Evolutionary conservation across 371 early-diverging fungal species (phyloP).

Genomic region (Mortierella sp.): DNA sequence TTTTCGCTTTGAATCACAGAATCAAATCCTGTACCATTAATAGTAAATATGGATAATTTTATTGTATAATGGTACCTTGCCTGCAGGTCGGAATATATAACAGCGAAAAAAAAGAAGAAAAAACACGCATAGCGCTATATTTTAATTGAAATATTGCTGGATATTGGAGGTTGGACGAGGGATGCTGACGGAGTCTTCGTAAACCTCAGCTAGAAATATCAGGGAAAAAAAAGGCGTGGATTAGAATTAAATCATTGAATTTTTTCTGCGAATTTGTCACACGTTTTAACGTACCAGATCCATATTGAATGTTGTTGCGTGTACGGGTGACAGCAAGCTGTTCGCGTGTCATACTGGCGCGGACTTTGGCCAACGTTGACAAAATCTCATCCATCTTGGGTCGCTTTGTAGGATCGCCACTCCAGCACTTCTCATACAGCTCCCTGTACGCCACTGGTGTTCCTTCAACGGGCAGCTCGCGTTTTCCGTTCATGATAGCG

Average conservation of each 20-base stretch:
- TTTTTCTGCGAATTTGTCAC: background rate
- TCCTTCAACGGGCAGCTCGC: slow-evolving; percentile 44
- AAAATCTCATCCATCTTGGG: slow-evolving; percentile 38
- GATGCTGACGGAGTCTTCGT: slow-evolving; percentile 29
- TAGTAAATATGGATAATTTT: no score
- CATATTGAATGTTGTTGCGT: slow-evolving; percentile 14
- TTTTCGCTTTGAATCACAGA: no score
- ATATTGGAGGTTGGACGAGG: slow-evolving; percentile 39
- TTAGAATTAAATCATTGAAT: background rate
- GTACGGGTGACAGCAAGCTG: slow-evolving; percentile 23
- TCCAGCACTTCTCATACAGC: slow-evolving; percentile 57
- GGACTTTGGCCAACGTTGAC: slow-evolving; percentile 22
- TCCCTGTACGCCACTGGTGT: slow-evolving; percentile 43
- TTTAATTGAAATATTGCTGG: slow-evolving; percentile 36
- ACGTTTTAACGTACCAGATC: slow-evolving; percentile 23
- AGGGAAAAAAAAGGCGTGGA: background rate
- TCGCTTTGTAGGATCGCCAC: slow-evolving; percentile 34
- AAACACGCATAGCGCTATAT: no score
- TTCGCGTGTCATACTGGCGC: slow-evolving; percentile 31
- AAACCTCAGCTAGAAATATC: slow-evolving; percentile 10
- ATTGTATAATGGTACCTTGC: no score
- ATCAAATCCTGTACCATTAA: no score
- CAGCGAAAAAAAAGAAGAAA: no score
- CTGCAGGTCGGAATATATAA: no score
- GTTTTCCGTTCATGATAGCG: slow-evolving; percentile 49